Conservation (phyloP, 371 early-diverging fungal species). For the Mucor sp. region DNA sequence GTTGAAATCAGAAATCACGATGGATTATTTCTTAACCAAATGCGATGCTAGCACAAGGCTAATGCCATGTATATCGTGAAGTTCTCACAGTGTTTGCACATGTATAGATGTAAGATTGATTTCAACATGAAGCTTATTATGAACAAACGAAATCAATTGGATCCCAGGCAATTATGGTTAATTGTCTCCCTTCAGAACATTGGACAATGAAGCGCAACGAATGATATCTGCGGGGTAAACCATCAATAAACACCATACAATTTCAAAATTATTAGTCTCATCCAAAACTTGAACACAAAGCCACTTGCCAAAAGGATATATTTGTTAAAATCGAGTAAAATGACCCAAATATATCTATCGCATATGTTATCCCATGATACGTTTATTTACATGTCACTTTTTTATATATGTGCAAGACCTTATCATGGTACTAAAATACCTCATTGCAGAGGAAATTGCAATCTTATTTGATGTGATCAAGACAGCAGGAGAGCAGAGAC, state of each 20-base stretch:
- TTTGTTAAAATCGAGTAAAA: not conserved
- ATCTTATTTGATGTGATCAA: not conserved
- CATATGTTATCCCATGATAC: not conserved
- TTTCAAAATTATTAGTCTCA: not conserved
- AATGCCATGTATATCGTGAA: not conserved
- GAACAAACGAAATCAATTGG: not conserved
- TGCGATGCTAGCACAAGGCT: not conserved
- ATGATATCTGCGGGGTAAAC: not conserved
- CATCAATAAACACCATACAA: not conserved
- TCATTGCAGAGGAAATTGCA: not conserved
- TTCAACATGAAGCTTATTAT: not conserved
- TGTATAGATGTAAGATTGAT: not conserved
- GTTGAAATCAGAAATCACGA: not conserved
- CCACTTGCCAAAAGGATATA: not conserved
- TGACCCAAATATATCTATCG: not conserved
- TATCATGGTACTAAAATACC: not conserved
- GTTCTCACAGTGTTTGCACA: not conserved
- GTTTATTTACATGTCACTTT: not conserved
- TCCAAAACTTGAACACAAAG: not conserved
- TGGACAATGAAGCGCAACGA: constrained; percentile 1
- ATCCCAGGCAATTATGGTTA: not conserved
- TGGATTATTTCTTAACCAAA: not conserved
- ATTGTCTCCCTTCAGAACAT: not conserved
- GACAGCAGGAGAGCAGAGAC: not conserved
- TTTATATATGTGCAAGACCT: not conserved